These are phyloP conservation scores for Flaveria linearis DNA, from an alignment of 129 eudicot species.

Conservation along the genomic window DNA sequence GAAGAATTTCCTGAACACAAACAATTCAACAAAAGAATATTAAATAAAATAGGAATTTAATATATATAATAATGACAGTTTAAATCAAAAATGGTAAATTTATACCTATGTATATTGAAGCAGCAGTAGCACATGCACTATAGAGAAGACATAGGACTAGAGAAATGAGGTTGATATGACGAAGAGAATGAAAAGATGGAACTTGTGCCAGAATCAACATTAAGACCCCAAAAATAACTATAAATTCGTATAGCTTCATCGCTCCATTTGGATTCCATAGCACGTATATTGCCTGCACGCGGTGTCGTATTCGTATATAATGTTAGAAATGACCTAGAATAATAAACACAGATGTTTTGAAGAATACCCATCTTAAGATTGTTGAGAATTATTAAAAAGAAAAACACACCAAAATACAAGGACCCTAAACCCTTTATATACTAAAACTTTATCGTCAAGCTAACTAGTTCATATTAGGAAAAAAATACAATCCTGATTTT, in stretches of 20 bases:
- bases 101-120: conserved; percentile 70
- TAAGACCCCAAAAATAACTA: conserved; percentile 65
- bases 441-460: too few species aligned
- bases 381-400: too few species aligned
- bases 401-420: too few species aligned
- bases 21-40: neutral
- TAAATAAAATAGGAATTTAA: too few species aligned
- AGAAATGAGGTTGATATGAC: conserved; percentile 87
- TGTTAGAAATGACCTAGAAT: too few species aligned
- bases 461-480: too few species aligned
- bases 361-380: too few species aligned
- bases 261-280: conserved; percentile 60
- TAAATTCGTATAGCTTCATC: conserved; percentile 75
- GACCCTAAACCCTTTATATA: too few species aligned
- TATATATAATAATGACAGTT: neutral
- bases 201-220: conserved; percentile 87
- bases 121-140: conserved; percentile 81
- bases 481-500: too few species aligned
- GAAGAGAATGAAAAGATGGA: conserved; percentile 89
- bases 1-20: conserved; percentile 58
- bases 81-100: neutral
- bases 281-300: conserved; percentile 70
- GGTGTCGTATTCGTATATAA: neutral
- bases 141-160: conserved; percentile 62
- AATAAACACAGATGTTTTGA: too few species aligned